Conservation (phyloP, 306 rosid species). For the Malus domestica region ASM211411v1 NC_041796.1:29603001-29603500, state of each 20-base stretch:
- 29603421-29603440: not conserved
- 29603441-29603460: not conserved
- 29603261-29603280: constrained; percentile 49
- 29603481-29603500: not conserved
- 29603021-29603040: constrained; percentile 38
- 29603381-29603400: constrained; percentile 46
- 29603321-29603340: constrained; percentile 2
- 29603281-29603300: constrained; percentile 25
- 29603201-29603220: constrained; percentile 53
- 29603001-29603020: too few relatives aligned
- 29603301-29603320: constrained; percentile 1
- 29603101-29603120: not conserved
- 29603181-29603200: constrained; percentile 17
- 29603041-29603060: constrained; percentile 38
- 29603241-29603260: constrained; percentile 31
- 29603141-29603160: not conserved
- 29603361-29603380: constrained; percentile 25
- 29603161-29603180: not conserved
- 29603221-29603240: constrained; percentile 35
- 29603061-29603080: constrained; percentile 38
- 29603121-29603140: not conserved
- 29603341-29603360: constrained; percentile 36
- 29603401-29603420: constrained; percentile 50
- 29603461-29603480: not conserved
- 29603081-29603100: not conserved